Conservation (phyloP, 805 yeast genomes). For the Teunomyces atbi region DNA sequence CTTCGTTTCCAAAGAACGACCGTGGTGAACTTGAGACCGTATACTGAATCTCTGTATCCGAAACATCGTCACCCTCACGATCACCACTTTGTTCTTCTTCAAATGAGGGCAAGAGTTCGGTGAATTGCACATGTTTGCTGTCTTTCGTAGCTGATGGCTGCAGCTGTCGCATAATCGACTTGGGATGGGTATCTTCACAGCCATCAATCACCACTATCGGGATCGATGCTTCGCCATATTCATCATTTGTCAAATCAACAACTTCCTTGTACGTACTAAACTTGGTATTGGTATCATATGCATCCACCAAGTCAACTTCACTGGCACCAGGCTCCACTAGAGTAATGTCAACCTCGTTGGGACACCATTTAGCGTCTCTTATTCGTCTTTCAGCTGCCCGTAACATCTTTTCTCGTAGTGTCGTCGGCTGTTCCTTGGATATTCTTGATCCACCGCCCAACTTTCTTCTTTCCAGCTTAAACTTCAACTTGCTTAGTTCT, state of each 20-base stretch:
- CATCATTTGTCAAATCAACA: constrained; percentile 14
- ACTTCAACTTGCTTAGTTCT: constrained; percentile 38
- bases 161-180: constrained; percentile 6
- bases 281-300: not conserved
- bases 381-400: constrained; percentile 65
- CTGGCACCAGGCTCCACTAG: constrained; percentile 41
- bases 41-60: constrained; percentile 15
- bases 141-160: not conserved
- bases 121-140: constrained; percentile 10
- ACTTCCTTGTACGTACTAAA: constrained; percentile 9
- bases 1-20: constrained; percentile 22
- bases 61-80: not conserved
- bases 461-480: constrained; percentile 38
- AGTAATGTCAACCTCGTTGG: constrained; percentile 15
- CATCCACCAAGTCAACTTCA: constrained; percentile 39
- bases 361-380: constrained; percentile 52
- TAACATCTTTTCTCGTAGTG: constrained; percentile 45
- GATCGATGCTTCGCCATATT: constrained; percentile 3
- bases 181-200: constrained; percentile 13
- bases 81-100: constrained; percentile 10
- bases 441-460: constrained; percentile 19
- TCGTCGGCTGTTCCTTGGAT: constrained; percentile 5
- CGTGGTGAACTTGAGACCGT: constrained; percentile 26
- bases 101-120: constrained; percentile 15
- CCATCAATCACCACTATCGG: constrained; percentile 25